Conservation (phyloP, 768 basidiomycete genomes). For the Suillus discolor region DNA sequence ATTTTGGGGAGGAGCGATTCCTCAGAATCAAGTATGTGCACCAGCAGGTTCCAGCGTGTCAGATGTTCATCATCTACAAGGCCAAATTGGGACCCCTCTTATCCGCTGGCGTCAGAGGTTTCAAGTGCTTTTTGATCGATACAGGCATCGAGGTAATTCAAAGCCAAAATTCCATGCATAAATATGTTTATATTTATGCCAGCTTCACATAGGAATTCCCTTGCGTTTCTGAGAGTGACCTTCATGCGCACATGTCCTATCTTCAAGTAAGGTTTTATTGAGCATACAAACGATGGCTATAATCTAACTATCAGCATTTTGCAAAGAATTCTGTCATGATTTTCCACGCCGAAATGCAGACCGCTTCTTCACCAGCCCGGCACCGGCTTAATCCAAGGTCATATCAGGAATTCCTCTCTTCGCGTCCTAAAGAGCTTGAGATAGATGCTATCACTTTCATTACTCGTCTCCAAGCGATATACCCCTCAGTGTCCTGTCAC, state of each 20-base stretch:
- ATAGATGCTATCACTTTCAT: conserved; percentile 81
- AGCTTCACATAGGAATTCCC: conserved; percentile 79
- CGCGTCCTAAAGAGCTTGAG: conserved; percentile 83
- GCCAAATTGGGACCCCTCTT: conserved; percentile 74
- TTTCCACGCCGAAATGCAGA: conserved; percentile 91
- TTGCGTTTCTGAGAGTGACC: conserved; percentile 71
- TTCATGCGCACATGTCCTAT: conserved; percentile 68
- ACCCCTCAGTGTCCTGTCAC: conserved; percentile 81
- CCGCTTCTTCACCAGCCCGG: conserved; percentile 15
- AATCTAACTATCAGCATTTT: conserved; percentile 48
- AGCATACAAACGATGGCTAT: background rate
- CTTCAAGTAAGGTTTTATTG: conserved; percentile 55
- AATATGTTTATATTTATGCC: conserved; percentile 11
- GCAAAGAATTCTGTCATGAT: conserved; percentile 62
- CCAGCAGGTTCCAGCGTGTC: conserved; percentile 1
- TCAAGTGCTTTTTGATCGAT: conserved; percentile 96
- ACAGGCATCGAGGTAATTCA: conserved; percentile 84
- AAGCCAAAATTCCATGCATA: background rate
- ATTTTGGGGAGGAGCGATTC: conserved; percentile 92
- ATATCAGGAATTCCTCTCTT: conserved; percentile 86
- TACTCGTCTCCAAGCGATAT: conserved; percentile 57
- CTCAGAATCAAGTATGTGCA: conserved; percentile 74
- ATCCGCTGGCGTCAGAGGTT: conserved; percentile 84
- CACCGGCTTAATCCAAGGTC: conserved; percentile 43
- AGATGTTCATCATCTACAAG: conserved; percentile 38